Percentiles rank a stretch among this genome's conserved stretches.
Evolutionary conservation across 352 stramenopile genomes (phyloP).

Genomic region (Globisporangium orthogonon): DNA sequence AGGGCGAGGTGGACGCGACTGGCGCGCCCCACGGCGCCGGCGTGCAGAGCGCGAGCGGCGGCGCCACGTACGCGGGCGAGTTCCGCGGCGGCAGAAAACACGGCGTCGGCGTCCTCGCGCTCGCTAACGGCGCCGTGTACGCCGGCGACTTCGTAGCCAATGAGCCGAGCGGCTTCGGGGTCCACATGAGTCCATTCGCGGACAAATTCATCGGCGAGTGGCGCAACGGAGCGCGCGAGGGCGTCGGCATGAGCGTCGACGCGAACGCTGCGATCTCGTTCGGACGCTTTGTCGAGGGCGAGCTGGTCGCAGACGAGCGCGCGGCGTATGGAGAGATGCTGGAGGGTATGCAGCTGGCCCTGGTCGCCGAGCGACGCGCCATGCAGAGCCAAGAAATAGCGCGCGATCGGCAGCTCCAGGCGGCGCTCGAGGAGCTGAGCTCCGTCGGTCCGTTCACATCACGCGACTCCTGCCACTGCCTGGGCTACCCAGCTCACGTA

Average conservation of each 20-base stretch:
- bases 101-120: conserved; percentile 33
- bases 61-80: conserved; percentile 27
- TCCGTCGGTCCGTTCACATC: conserved; percentile 19
- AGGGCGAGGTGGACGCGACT: conserved; percentile 24
- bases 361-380: conserved; percentile 33
- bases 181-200: conserved; percentile 36
- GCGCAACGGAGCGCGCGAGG: conserved; percentile 27
- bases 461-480: no score
- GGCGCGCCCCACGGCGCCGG: conserved; percentile 26
- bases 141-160: conserved; percentile 27
- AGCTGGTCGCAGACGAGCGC: background rate
- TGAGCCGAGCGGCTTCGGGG: conserved; percentile 26
- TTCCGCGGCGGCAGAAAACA: conserved; percentile 28
- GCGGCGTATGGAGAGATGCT: conserved; percentile 16
- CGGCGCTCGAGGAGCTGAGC: conserved; percentile 21
- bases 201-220: conserved; percentile 39
- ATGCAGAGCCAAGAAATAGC: conserved; percentile 30
- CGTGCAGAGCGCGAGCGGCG: conserved; percentile 27
- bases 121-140: conserved; percentile 32
- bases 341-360: conserved; percentile 22
- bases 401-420: conserved; percentile 23
- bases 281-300: conserved; percentile 20
- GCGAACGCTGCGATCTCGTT: conserved; percentile 18
- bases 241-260: conserved; percentile 30
- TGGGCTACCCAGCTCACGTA: no score